Evolutionary conservation across 495 filamentous ascomycete genomes (phyloP), one percentile per base, ranked within the genome.

Genomic region (Aspergillus haitiensis): DNA sequence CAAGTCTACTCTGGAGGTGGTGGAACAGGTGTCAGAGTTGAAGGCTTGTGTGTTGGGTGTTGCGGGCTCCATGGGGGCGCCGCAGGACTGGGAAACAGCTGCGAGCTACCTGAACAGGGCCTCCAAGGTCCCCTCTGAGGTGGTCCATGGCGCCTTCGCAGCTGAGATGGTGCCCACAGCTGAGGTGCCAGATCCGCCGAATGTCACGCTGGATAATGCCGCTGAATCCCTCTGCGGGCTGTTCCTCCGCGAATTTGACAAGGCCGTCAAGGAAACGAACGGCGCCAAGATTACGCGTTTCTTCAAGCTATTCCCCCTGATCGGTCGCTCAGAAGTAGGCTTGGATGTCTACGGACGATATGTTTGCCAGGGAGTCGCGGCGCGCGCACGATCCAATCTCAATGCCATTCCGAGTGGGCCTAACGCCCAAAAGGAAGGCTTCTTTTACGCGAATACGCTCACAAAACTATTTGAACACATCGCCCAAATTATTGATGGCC

Each of bases 11-110:
- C 75, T 98, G 50, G 86, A 87, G 37, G 92, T 98, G 21, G 94
- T 98, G 5, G 93, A 97, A 67, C 93, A 96, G 71, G 95, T 98
- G 6, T 87, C 90, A 7, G 94, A 98, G 76, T 87, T 98, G 49
- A 97, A 97, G 72, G 86, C 93, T 7, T 98, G 94, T 67, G 90
- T 98, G 42, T 83, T 97, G 16, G 95, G 94, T n/a, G 92, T 98
- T 31, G 85, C 90, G 12, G 93, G 91, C 15, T 93, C 90, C 42
- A 98, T 98, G 94, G 95, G 94, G 11, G 94, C 92, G 2, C 89
- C 95, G 40, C 94, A 98, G 72, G 95, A 98, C 74, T 98, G 95
- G 95, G 94, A 98, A 75, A 93, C 88, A 1, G 94, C 94, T 5
- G 94, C 94, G 40, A 88, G 82, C 36, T 98, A 97, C 71, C 81